These are phyloP conservation scores for Populus hybrid DNA, from an alignment of 441 rosid genomes.

Conservation along the genomic window DNA sequence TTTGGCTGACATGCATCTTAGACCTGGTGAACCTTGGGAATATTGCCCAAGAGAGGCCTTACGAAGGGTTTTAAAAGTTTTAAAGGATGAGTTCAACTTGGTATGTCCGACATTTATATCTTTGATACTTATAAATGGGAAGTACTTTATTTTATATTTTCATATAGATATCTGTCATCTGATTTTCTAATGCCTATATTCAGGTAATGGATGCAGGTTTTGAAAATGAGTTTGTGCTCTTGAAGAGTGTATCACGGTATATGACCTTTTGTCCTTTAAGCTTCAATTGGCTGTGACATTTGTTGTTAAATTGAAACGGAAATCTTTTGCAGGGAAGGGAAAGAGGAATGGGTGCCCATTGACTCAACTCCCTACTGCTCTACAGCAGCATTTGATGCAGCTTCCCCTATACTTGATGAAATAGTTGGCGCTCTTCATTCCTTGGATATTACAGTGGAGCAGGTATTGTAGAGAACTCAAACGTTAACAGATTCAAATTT, in stretches of 20 bases:
- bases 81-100: constrained; percentile 85
- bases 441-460: constrained; percentile 76
- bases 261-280: constrained; percentile 4
- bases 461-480: constrained; percentile 39
- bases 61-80: constrained; percentile 57
- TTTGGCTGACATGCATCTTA: constrained; percentile 85
- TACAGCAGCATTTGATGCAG: constrained; percentile 62
- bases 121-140: background rate
- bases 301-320: background rate
- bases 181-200: constrained; percentile 14
- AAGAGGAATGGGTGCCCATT: constrained; percentile 82
- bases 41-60: constrained; percentile 92
- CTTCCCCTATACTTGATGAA: constrained; percentile 63
- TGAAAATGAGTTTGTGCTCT: constrained; percentile 86
- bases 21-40: constrained; percentile 91
- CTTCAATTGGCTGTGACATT: background rate
- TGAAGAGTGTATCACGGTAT: constrained; percentile 62
- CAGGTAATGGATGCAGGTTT: constrained; percentile 96
- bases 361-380: constrained; percentile 80
- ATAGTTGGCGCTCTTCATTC: constrained; percentile 53
- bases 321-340: constrained; percentile 59
- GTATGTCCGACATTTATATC: constrained; percentile 31
- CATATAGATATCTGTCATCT: constrained; percentile 2
- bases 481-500: constrained; percentile 4
- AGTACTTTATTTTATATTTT: constrained; percentile 2